Percentiles rank a stretch among this genome's conserved stretches.
These are phyloP conservation scores for Penicillium nordicum DNA, from an alignment of 2,329 filamentous ascomycete species.

Conservation along the genomic window DNA sequence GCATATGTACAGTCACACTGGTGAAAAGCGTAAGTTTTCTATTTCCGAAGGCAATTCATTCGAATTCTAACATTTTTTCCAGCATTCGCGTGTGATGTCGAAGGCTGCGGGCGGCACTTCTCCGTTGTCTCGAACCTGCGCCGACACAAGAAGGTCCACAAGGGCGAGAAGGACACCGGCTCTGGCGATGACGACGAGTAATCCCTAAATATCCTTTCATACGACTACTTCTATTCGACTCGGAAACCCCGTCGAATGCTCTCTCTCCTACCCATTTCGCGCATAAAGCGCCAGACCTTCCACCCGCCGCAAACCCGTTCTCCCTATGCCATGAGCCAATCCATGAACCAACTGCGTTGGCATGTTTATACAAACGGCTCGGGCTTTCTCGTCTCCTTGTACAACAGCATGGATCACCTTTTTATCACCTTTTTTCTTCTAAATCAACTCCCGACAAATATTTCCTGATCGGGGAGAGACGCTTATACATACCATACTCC, in stretches of 20 bases:
- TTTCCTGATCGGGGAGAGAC: conserved; percentile 12
- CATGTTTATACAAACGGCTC: background rate
- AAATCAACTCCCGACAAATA: conserved; percentile 5
- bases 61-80: conserved; percentile 21
- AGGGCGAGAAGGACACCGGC: conserved; percentile 52
- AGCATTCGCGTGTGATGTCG: conserved; percentile 93
- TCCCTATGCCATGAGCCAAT: conserved; percentile 2
- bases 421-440: background rate
- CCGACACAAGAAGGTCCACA: conserved; percentile 94
- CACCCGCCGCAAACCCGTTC: conserved; percentile 5
- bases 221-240: conserved; percentile 15
- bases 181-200: conserved; percentile 44
- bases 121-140: conserved; percentile 95
- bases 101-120: conserved; percentile 92
- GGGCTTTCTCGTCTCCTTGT: conserved; percentile 23
- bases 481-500: conserved; percentile 2
- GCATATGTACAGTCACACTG: conserved; percentile 98
- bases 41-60: background rate
- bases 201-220: conserved; percentile 5
- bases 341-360: conserved; percentile 19
- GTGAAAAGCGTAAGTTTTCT: conserved; percentile 85
- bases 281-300: conserved; percentile 2
- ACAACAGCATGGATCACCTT: conserved; percentile 28
- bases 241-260: conserved; percentile 9
- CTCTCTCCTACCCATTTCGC: conserved; percentile 5